Evolutionary conservation across 208 protist species (phyloP).

Genomic region (Trichomonas vaginalis): DNA sequence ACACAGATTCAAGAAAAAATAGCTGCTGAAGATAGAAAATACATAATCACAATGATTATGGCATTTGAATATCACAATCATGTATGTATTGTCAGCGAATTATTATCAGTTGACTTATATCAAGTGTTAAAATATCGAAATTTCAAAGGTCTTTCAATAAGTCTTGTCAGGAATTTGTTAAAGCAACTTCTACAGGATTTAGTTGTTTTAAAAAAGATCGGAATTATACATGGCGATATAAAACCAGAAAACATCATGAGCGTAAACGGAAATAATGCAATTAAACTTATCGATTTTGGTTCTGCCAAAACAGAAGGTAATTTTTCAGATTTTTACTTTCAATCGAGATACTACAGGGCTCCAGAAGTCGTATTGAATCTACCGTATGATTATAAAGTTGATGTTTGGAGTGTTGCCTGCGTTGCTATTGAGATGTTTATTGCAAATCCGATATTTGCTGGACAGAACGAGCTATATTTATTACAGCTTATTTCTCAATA

Average conservation of each 20-base stretch:
- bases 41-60: background rate
- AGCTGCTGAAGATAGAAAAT: background rate
- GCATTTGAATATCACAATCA: background rate
- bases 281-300: conserved; percentile 96
- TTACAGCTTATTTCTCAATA: background rate
- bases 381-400: conserved; percentile 4
- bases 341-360: conserved; percentile 68
- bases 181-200: background rate
- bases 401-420: conserved; percentile 89
- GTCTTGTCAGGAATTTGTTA: background rate
- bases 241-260: conserved; percentile 19
- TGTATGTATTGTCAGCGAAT: background rate
- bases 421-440: conserved; percentile 92
- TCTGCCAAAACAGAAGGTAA: conserved; percentile 64
- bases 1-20: background rate
- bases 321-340: conserved; percentile 70
- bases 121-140: background rate
- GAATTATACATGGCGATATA: background rate
- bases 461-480: conserved; percentile 54
- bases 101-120: background rate
- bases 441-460: conserved; percentile 77
- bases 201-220: background rate
- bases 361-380: conserved; percentile 58
- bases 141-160: background rate
- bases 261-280: conserved; percentile 28